These are phyloP conservation scores for Saccharomyces pastorianus DNA, from an alignment of 1,139 yeast genomes.

Conservation along the genomic window DNA sequence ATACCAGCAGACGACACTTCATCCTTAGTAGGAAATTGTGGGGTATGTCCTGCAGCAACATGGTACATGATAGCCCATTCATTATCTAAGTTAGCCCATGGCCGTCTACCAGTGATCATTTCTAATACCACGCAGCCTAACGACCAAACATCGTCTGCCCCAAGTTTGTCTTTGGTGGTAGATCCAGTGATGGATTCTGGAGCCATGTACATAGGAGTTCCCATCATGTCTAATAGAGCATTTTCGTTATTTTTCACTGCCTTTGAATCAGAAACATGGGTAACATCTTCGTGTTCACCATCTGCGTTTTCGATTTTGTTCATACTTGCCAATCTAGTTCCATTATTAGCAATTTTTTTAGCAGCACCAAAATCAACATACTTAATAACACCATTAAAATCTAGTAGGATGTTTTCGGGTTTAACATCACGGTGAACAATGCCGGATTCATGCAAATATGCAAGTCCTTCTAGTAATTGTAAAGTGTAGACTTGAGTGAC, in stretches of 20 bases:
- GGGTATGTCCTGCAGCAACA: conserved; percentile 91
- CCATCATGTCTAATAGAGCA: conserved; percentile 49
- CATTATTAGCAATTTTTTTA: conserved; percentile 67
- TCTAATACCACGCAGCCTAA: conserved; percentile 74
- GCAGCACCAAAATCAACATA: conserved; percentile 98
- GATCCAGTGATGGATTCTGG: conserved; percentile 89
- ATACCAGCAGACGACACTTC: conserved; percentile 72
- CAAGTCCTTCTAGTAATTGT: conserved; percentile 91
- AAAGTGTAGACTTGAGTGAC: conserved; percentile 85
- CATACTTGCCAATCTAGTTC: conserved; percentile 21
- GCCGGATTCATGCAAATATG: conserved; percentile 91
- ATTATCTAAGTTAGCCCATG: conserved; percentile 88
- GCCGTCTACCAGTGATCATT: conserved; percentile 77
- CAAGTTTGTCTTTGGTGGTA: conserved; percentile 57
- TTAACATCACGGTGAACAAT: conserved; percentile 94
- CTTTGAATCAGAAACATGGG: conserved; percentile 1
- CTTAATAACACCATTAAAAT: conserved; percentile 87
- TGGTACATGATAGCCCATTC: conserved; percentile 99
- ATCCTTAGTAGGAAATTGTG: conserved; percentile 71
- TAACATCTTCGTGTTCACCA: background rate
- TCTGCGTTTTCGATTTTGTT: conserved; percentile 1
- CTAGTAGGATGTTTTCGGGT: conserved; percentile 87
- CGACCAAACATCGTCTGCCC: conserved; percentile 74
- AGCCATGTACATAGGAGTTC: conserved; percentile 99
- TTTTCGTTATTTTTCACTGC: conserved; percentile 1